These are phyloP conservation scores for Exsudoporus frostii DNA, from an alignment of 768 basidiomycete species.

Conservation along the genomic window DNA sequence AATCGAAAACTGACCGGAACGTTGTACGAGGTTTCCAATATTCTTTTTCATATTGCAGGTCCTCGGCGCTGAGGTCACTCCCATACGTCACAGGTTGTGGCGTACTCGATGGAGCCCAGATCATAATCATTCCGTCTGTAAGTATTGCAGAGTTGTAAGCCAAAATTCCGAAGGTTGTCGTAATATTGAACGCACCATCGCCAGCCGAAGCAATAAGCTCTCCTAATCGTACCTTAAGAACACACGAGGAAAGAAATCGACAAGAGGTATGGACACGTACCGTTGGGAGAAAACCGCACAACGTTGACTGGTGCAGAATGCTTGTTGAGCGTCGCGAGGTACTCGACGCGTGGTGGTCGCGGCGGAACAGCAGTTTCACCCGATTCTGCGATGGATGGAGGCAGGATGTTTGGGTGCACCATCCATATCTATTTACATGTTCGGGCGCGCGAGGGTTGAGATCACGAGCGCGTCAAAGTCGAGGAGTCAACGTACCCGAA, in stretches of 20 bases:
- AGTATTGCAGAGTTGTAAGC: background rate
- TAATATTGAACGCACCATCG: constrained; percentile 63
- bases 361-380: constrained; percentile 32
- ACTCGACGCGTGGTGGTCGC: constrained; percentile 87
- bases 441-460: constrained; percentile 6
- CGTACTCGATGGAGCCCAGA: constrained; percentile 84
- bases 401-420: constrained; percentile 87
- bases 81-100: constrained; percentile 75
- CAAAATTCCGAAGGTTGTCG: constrained; percentile 1
- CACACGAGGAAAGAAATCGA: background rate
- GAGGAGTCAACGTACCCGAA: constrained; percentile 65
- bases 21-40: constrained; percentile 90
- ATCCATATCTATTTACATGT: constrained; percentile 71
- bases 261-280: constrained; percentile 40
- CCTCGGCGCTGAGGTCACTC: constrained; percentile 75
- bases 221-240: constrained; percentile 42
- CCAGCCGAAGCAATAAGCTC: constrained; percentile 95
- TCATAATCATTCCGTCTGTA: constrained; percentile 93
- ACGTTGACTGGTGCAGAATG: constrained; percentile 97
- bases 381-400: constrained; percentile 50
- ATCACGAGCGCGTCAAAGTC: constrained; percentile 8
- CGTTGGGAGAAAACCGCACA: constrained; percentile 92
- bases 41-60: constrained; percentile 87
- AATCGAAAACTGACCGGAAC: constrained; percentile 56
- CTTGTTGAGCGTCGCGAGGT: constrained; percentile 87